A percentile compares a stretch with the other conserved stretches of the same genome.
Evolutionary conservation across 2,329 filamentous ascomycete species (phyloP).

Genomic region (Clathrospora elynae): DNA sequence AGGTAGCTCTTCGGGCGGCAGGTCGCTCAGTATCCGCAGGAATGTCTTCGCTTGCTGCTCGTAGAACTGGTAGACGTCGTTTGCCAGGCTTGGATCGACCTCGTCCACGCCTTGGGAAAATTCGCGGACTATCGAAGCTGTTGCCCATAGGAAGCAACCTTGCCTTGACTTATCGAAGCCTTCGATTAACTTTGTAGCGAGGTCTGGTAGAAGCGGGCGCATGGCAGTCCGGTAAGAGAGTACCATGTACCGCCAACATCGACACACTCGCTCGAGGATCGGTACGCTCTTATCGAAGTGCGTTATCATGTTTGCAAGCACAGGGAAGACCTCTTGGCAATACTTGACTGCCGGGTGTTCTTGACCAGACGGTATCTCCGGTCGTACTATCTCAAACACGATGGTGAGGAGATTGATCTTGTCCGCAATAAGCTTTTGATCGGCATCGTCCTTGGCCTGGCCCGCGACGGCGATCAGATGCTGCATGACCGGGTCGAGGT

Average conservation of each 20-base stretch:
- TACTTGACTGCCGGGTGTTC: conserved; percentile 94
- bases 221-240: conserved; percentile 93
- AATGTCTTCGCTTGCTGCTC: conserved; percentile 91
- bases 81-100: conserved; percentile 78
- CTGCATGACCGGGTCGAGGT: conserved; percentile 87
- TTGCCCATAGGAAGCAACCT: conserved; percentile 98
- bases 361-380: conserved; percentile 69
- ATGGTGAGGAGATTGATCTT: conserved; percentile 90
- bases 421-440: conserved; percentile 89
- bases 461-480: conserved; percentile 87
- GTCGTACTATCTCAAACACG: conserved; percentile 79
- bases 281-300: conserved; percentile 85
- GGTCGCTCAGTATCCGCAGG: conserved; percentile 83
- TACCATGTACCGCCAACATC: conserved; percentile 96
- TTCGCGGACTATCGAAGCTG: conserved; percentile 89
- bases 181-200: conserved; percentile 85
- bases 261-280: conserved; percentile 90
- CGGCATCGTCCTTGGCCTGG: conserved; percentile 77
- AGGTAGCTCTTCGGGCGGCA: conserved; percentile 77
- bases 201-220: conserved; percentile 77
- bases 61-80: conserved; percentile 92
- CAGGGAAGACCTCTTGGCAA: conserved; percentile 90
- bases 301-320: conserved; percentile 83
- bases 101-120: conserved; percentile 90
- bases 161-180: conserved; percentile 87